These are phyloP conservation scores for Oidium heveae DNA, from an alignment of 2,329 filamentous ascomycete genomes.

Conservation along the genomic window DNA sequence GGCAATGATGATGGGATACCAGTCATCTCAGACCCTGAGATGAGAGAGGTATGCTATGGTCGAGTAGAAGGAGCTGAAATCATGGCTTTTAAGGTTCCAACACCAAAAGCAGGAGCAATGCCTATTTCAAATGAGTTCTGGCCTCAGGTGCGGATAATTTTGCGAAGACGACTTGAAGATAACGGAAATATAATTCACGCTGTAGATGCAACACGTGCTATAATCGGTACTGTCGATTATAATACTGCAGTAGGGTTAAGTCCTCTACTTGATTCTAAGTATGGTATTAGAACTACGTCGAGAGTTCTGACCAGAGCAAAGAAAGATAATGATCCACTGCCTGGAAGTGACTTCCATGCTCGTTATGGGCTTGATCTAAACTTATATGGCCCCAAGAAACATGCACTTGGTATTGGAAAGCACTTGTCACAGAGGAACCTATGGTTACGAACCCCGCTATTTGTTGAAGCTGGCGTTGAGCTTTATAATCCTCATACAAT, in stretches of 20 bases:
- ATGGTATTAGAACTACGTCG: constrained; percentile 44
- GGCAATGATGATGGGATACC: constrained; percentile 30
- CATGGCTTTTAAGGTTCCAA: constrained; percentile 41
- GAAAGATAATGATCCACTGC: constrained; percentile 29
- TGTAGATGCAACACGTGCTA: constrained; percentile 41
- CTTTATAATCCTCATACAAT: constrained; percentile 49
- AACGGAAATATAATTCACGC: constrained; percentile 39
- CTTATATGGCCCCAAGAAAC: constrained; percentile 51
- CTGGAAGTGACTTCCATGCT: constrained; percentile 35
- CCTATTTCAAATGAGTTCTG: constrained; percentile 33
- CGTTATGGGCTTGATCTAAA: constrained; percentile 43
- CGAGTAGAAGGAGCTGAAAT: constrained; percentile 43
- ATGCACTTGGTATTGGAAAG: constrained; percentile 37
- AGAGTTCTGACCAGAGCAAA: constrained; percentile 44
- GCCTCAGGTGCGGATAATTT: constrained; percentile 48
- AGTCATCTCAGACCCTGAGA: constrained; percentile 30
- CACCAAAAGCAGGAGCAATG: constrained; percentile 35
- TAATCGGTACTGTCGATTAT: constrained; percentile 54
- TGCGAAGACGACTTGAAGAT: constrained; percentile 33
- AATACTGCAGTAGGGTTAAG: constrained; percentile 41
- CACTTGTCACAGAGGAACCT: constrained; percentile 40
- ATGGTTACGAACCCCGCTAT: constrained; percentile 38
- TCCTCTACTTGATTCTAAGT: constrained; percentile 43
- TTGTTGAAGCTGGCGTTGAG: constrained; percentile 40
- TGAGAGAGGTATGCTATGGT: constrained; percentile 59